Conservation (phyloP, 495 filamentous ascomycete species). For the Aspergillus nidulans region DNA sequence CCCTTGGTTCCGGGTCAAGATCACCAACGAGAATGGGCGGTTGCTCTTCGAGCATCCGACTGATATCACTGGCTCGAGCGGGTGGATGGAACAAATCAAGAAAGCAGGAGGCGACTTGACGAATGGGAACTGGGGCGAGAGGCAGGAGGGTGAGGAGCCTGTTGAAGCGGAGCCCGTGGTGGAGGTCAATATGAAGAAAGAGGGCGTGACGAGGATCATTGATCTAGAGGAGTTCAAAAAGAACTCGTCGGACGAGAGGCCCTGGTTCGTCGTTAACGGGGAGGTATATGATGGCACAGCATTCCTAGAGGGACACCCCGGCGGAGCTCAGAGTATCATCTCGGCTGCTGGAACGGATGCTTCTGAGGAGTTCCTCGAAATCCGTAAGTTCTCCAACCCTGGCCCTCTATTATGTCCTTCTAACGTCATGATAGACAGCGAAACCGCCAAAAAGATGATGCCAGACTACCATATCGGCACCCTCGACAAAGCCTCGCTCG, state of each 20-base stretch:
- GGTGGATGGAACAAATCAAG: constrained; percentile 97
- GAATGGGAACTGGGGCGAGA: constrained; percentile 88
- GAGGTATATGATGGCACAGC: constrained; percentile 87
- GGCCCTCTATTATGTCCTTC: no score
- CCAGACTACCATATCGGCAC: constrained; percentile 80
- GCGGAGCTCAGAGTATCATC: constrained; percentile 83
- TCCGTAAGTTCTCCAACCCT: constrained; percentile 77
- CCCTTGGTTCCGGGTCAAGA: constrained; percentile 83
- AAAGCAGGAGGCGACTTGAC: constrained; percentile 74
- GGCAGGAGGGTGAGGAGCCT: constrained; percentile 53
- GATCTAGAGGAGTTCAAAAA: constrained; percentile 66
- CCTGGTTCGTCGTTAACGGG: constrained; percentile 91
- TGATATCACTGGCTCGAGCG: constrained; percentile 74
- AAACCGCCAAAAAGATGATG: constrained; percentile 94
- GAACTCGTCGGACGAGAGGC: constrained; percentile 61
- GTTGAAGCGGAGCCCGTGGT: constrained; percentile 42
- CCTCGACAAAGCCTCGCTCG: constrained; percentile 55
- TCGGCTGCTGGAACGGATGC: constrained; percentile 78
- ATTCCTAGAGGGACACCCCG: constrained; percentile 84
- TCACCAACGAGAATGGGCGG: constrained; percentile 62
- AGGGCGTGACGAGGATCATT: constrained; percentile 58
- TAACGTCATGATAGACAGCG: constrained; percentile 58
- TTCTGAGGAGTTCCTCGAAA: constrained; percentile 92
- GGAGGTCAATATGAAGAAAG: constrained; percentile 78
- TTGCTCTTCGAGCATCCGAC: constrained; percentile 90